Percentiles rank a stretch among this genome's conserved stretches.
These are phyloP conservation scores for Volutella citrinella DNA, from an alignment of 2,329 filamentous ascomycete genomes.

Conservation along the genomic window DNA sequence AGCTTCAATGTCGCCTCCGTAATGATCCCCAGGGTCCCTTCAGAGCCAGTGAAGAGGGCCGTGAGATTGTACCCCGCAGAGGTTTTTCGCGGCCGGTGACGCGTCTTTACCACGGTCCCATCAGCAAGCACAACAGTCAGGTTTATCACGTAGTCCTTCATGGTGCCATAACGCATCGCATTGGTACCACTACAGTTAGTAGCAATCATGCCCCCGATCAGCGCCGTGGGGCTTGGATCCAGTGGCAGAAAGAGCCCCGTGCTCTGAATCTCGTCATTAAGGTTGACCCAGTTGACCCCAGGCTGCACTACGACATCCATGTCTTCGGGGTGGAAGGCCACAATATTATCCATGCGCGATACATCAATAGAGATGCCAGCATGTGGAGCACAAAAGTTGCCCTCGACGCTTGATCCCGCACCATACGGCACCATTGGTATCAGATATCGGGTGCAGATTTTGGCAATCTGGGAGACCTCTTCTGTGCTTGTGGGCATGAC, in stretches of 20 bases:
- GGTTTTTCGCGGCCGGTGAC: conserved; percentile 63
- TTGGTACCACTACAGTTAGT: conserved; percentile 66
- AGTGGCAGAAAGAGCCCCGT: conserved; percentile 67
- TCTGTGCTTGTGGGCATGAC: conserved; percentile 63
- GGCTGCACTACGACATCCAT: conserved; percentile 73
- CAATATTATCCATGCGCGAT: conserved; percentile 61
- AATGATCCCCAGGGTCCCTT: conserved; percentile 69
- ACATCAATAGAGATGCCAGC: conserved; percentile 71
- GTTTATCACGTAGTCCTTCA: conserved; percentile 74
- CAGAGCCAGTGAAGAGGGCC: conserved; percentile 65
- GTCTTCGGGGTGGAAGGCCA: conserved; percentile 62
- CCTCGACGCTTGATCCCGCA: conserved; percentile 70
- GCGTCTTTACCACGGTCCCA: conserved; percentile 64
- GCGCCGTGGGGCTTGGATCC: conserved; percentile 62
- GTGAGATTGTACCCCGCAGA: conserved; percentile 72
- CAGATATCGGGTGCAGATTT: conserved; percentile 57
- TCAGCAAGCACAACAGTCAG: conserved; percentile 69
- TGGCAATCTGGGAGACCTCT: conserved; percentile 61
- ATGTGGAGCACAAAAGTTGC: conserved; percentile 65
- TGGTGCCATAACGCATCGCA: conserved; percentile 65
- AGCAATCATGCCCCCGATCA: conserved; percentile 59
- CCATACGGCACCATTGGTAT: conserved; percentile 74
- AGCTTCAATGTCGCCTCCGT: conserved; percentile 70
- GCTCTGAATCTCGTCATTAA: conserved; percentile 62
- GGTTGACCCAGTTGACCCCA: conserved; percentile 63